Evolutionary conservation across 2,329 filamentous ascomycete genomes (phyloP), one percentile per base, ranked within the genome.

Genomic region (Colletotrichum sp.): DNA sequence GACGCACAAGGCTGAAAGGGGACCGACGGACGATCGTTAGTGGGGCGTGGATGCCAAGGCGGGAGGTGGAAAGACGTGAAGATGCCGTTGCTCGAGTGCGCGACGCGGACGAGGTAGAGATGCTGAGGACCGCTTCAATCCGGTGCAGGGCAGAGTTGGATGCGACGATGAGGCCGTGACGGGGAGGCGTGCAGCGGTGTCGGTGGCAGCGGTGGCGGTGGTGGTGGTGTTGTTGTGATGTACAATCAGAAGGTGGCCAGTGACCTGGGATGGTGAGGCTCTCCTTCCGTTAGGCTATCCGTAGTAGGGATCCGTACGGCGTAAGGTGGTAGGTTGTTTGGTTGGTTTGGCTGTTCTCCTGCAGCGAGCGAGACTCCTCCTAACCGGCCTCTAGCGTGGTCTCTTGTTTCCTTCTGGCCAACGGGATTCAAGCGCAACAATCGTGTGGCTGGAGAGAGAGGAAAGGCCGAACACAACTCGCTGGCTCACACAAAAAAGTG

Each of bases 31-130:
- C 70, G 74, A 74, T 76, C 74, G 43, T 48, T 36, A 48, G 74
- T 74, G 74, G 74, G 74, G 74, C 74, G 70, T 65, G 64, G 58
- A 60, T 68, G 70, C 65, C 74, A 76, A 76, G 70, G 64, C 70
- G 56, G 65, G 43, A 73, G 34, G 62, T 36, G 56, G 58, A n/a
- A 68, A 16, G 25, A 25, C 32, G 18, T 48, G 39, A 68, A 34
- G 56, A 43, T 60, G 39, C 32, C 22, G 28, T 27, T 36, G 52
- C 55, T 43, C 48, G 62, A 39, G 32, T 15, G 34, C 55, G 56
- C 56, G 32, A 68, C 32, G 30, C 9, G 8, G 52, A 39, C 15
- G 67, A 9, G 34, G 15, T 61, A 15, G 55, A 30, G n/a, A 18
- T 39, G 65, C 22, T 25, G 48, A 32, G 27, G 27, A 25, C 62